These are phyloP conservation scores for Saccharomycopsis olivae DNA, from an alignment of 805 yeast species.

Conservation along the genomic window DNA sequence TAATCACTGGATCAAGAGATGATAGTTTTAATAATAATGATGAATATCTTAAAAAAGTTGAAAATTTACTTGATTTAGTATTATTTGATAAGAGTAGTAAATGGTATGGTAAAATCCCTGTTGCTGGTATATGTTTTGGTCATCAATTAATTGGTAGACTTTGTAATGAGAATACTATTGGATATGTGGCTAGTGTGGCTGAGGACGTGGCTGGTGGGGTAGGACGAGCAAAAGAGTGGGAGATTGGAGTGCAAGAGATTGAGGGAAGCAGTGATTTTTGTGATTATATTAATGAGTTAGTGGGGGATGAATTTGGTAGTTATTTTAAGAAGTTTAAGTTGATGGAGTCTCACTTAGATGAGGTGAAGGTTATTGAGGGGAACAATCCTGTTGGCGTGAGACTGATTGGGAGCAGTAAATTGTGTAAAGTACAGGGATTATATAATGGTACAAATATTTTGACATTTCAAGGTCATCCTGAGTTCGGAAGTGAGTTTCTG, in stretches of 20 bases:
- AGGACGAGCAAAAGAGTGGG: slow-evolving; percentile 60
- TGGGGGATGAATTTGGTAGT: neutral
- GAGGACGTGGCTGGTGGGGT: too few relatives aligned
- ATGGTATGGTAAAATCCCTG: slow-evolving; percentile 28
- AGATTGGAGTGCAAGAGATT: slow-evolving; percentile 49
- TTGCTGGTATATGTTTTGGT: slow-evolving; percentile 77
- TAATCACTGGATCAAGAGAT: slow-evolving; percentile 38
- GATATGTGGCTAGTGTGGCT: slow-evolving; percentile 46
- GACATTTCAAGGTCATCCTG: slow-evolving; percentile 89
- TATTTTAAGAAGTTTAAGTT: slow-evolving; percentile 1
- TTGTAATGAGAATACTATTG: slow-evolving; percentile 21
- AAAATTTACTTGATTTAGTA: slow-evolving; percentile 25
- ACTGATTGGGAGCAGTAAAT: slow-evolving; percentile 41
- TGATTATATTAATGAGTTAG: neutral
- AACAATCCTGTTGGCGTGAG: slow-evolving; percentile 21
- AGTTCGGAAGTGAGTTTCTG: slow-evolving; percentile 38
- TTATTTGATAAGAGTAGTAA: slow-evolving; percentile 17
- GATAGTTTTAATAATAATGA: slow-evolving; percentile 32
- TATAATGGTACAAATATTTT: slow-evolving; percentile 34
- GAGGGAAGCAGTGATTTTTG: slow-evolving; percentile 6
- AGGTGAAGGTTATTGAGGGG: slow-evolving; percentile 35
- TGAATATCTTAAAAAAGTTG: slow-evolving; percentile 33
- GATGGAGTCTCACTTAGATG: slow-evolving; percentile 51
- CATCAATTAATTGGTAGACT: slow-evolving; percentile 70
- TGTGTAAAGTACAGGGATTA: slow-evolving; percentile 60